Evolutionary conservation across 768 basidiomycete species (phyloP).

Genomic region (Cystofilobasidium bisporidii): DNA sequence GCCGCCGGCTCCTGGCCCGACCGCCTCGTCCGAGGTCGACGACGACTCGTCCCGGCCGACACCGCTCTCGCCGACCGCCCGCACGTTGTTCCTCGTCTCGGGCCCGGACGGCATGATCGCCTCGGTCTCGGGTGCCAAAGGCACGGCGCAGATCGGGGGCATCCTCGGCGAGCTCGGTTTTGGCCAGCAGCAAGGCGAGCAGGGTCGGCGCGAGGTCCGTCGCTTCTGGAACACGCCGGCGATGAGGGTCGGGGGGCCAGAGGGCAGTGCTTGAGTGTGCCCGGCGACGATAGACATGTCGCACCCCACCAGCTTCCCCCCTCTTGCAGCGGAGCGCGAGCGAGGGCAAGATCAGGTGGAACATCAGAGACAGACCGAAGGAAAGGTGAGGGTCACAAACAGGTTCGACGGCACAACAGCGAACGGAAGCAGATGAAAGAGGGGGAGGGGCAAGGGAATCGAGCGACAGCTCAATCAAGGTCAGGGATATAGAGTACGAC

Average conservation of each 20-base stretch:
- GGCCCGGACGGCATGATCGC: constrained; percentile 28
- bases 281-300: too few relatives aligned
- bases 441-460: too few relatives aligned
- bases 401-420: too few relatives aligned
- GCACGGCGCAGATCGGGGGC: constrained; percentile 10
- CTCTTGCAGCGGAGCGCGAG: too few relatives aligned
- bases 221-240: constrained; percentile 22
- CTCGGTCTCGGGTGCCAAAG: constrained; percentile 15
- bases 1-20: neutral
- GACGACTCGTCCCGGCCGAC: constrained; percentile 10
- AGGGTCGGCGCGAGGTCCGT: constrained; percentile 13
- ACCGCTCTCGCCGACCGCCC: constrained; percentile 6
- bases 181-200: constrained; percentile 3
- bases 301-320: too few relatives aligned
- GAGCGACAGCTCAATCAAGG: too few relatives aligned
- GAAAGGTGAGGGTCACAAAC: too few relatives aligned
- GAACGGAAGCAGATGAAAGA: too few relatives aligned
- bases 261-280: too few relatives aligned
- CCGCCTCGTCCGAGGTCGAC: neutral
- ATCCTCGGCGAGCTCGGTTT: constrained; percentile 22
- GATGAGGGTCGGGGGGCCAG: neutral
- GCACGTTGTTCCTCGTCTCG: constrained; percentile 24
- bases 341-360: too few relatives aligned
- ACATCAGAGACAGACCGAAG: too few relatives aligned
- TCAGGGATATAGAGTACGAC: too few relatives aligned